A percentile compares a stretch with the other conserved stretches of the same genome.
These are phyloP conservation scores for Aspergillus indologenus DNA, from an alignment of 495 filamentous ascomycete genomes.

Conservation along the genomic window DNA sequence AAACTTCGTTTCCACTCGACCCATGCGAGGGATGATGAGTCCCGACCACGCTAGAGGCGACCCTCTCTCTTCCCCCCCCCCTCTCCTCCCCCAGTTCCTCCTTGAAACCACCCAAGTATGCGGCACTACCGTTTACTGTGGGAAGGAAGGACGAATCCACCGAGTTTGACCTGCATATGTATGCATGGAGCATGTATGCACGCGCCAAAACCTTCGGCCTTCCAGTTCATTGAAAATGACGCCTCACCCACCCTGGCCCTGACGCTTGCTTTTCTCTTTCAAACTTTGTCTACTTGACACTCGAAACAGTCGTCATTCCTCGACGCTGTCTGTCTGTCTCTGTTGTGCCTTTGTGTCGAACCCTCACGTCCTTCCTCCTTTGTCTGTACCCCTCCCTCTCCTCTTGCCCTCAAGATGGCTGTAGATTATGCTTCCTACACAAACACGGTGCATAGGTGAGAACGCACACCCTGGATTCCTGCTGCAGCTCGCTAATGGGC, in stretches of 20 bases:
- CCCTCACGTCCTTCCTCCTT: neutral
- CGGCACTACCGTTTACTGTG: conserved; percentile 20
- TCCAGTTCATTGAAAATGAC: conserved; percentile 27
- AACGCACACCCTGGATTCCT: neutral
- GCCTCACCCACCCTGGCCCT: conserved; percentile 19
- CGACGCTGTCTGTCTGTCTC: conserved; percentile 1
- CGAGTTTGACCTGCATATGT: conserved; percentile 20
- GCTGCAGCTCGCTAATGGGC: conserved; percentile 1
- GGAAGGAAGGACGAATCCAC: conserved; percentile 7
- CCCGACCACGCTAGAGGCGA: conserved; percentile 1
- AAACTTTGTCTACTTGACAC: conserved; percentile 8
- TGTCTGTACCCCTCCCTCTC: neutral
- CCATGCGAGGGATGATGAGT: conserved; percentile 24
- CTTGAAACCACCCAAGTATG: conserved; percentile 30
- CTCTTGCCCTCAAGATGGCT: neutral
- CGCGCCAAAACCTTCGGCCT: conserved; percentile 11
- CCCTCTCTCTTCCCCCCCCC: too few relatives aligned
- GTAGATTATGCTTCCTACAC: conserved; percentile 12
- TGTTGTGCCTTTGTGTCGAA: conserved; percentile 1
- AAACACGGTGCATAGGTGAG: conserved; percentile 18
- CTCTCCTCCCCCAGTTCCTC: conserved; percentile 13
- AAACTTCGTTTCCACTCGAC: conserved; percentile 13
- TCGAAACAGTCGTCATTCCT: conserved; percentile 3
- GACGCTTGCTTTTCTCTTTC: conserved; percentile 13
- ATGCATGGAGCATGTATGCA: conserved; percentile 8